Percentiles rank a stretch among this genome's conserved stretches.
phyloP scores from a whole-genome alignment of 192 early-diverging fungal genomes.

The Backusella macrospora region DNA sequence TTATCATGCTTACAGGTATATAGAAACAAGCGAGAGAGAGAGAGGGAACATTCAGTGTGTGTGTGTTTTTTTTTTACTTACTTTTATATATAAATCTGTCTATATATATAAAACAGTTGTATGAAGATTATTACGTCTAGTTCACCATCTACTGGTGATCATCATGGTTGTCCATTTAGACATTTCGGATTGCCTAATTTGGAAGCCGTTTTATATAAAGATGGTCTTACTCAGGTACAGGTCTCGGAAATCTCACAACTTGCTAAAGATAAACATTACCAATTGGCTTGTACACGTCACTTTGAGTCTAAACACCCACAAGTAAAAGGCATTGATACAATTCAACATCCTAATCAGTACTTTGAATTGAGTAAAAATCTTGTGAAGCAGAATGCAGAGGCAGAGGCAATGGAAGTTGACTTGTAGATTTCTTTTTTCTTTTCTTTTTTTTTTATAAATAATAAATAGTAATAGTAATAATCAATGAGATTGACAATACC shows the following conservation, averaged over 20 bases:
- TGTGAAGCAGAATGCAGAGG: background rate
- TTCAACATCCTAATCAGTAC: conserved; percentile 95
- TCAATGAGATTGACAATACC: background rate
- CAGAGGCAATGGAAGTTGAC: conserved; percentile 10
- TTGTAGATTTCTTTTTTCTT: background rate
- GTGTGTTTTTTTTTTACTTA: background rate
- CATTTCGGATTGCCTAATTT: conserved; percentile 74
- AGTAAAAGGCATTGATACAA: conserved; percentile 58
- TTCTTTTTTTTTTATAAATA: background rate
- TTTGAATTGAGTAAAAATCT: conserved; percentile 60
- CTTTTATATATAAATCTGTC: background rate
- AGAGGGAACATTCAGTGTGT: too few relatives aligned
- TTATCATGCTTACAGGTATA: conserved; percentile 71
- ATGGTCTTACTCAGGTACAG: conserved; percentile 63
- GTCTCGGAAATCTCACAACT: conserved; percentile 67
- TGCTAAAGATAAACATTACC: conserved; percentile 78
- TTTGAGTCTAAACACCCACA: conserved; percentile 71
- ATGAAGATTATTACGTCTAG: conserved; percentile 83
- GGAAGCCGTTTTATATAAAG: conserved; percentile 55
- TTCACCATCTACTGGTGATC: conserved; percentile 79
- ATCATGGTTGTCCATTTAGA: conserved; percentile 96
- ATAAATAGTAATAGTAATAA: background rate
- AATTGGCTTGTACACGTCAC: conserved; percentile 91
- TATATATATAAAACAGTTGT: conserved; percentile 57
- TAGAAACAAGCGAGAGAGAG: too few relatives aligned